phyloP scores from a whole-genome alignment of 257 asterid genomes.

The Solanum lycopersicoides region DNA sequence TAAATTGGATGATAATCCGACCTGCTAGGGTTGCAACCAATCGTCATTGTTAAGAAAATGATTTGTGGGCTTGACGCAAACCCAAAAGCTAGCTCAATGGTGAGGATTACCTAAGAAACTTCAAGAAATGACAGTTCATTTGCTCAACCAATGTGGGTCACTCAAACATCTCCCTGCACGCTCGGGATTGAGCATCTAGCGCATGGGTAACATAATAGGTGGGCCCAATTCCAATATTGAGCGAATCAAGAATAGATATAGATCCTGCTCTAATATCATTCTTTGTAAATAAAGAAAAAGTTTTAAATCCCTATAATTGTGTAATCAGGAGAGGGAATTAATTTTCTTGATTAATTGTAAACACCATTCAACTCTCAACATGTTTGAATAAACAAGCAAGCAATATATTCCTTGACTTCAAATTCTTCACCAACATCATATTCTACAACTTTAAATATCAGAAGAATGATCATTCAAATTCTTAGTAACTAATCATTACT shows the following conservation, averaged over 20 bases:
- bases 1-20: neutral
- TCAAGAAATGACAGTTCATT: neutral
- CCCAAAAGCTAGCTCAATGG: neutral
- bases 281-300: neutral
- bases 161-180: neutral
- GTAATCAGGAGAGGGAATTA: neutral
- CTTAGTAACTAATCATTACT: neutral
- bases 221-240: too few relatives aligned
- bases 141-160: neutral
- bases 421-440: neutral
- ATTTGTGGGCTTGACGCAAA: neutral
- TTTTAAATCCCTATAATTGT: neutral
- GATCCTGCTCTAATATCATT: neutral
- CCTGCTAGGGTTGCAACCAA: neutral
- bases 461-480: neutral
- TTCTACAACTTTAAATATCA: neutral
- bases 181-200: neutral
- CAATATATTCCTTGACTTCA: neutral
- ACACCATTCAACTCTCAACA: neutral
- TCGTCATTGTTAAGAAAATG: neutral
- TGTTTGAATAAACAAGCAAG: neutral
- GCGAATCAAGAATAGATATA: neutral
- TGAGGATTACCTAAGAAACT: neutral
- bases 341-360: neutral
- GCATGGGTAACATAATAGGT: neutral